A percentile compares a stretch with the other conserved stretches of the same genome.
Conservation (phyloP, 148 eudicot species). For the Arbutus unedo region DNA sequence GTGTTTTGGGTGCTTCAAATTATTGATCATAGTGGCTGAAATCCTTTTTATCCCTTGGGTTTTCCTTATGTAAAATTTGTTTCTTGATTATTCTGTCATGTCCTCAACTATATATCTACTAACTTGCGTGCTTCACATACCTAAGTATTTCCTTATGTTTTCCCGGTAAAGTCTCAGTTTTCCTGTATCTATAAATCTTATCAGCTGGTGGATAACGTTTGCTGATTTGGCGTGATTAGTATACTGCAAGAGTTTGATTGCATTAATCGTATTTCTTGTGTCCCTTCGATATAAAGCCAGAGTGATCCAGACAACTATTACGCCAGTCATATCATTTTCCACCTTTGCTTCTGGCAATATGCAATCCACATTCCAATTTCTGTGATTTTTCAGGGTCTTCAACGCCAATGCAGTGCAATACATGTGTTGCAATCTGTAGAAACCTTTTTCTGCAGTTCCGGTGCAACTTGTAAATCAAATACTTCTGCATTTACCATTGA, state of each 20-base stretch:
- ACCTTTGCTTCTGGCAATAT: conserved; percentile 1
- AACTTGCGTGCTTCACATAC: neutral
- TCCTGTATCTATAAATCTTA: neutral
- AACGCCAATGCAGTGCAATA: conserved; percentile 63
- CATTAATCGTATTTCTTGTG: neutral
- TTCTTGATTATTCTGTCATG: neutral
- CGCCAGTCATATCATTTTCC: neutral
- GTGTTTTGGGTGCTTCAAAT: neutral
- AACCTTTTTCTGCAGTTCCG: conserved; percentile 49
- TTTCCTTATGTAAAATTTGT: neutral
- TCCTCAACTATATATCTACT: neutral
- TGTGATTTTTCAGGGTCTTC: conserved; percentile 55
- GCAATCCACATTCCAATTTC: neutral
- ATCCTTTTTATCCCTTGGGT: neutral
- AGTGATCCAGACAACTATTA: neutral
- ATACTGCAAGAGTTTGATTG: neutral
- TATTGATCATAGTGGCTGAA: neutral
- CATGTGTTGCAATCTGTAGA: conserved; percentile 68
- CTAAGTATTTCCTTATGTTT: neutral
- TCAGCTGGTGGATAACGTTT: neutral
- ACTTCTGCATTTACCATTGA: conserved; percentile 59
- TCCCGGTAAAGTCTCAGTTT: neutral
- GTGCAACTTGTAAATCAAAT: conserved; percentile 62
- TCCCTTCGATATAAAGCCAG: neutral
- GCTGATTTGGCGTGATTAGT: neutral